These are phyloP conservation scores for Xanthoconium purpureum DNA, from an alignment of 768 basidiomycete species.

Conservation along the genomic window DNA sequence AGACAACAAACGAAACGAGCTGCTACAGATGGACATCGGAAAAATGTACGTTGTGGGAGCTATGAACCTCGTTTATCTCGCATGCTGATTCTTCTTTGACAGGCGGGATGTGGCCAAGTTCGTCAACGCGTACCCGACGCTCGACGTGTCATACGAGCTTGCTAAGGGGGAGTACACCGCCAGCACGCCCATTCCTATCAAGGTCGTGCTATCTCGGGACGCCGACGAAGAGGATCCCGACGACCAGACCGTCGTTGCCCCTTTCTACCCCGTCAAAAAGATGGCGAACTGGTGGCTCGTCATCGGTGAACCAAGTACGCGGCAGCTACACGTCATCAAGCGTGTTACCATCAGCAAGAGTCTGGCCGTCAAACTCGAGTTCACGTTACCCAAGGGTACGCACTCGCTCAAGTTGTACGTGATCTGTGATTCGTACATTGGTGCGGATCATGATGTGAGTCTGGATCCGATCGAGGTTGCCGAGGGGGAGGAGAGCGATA, in stretches of 20 bases:
- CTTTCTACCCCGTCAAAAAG: constrained; percentile 88
- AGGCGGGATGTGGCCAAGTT: constrained; percentile 95
- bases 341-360: constrained; percentile 76
- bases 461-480: constrained; percentile 82
- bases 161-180: constrained; percentile 85
- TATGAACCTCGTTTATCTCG: background rate
- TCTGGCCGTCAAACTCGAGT: constrained; percentile 84
- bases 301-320: constrained; percentile 77
- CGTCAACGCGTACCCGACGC: constrained; percentile 95
- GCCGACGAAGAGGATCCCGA: constrained; percentile 71
- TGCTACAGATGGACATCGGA: constrained; percentile 78
- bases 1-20: constrained; percentile 76
- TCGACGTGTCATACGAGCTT: constrained; percentile 87
- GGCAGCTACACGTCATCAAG: constrained; percentile 79
- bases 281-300: constrained; percentile 98
- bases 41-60: constrained; percentile 66
- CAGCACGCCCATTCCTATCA: constrained; percentile 75
- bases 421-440: constrained; percentile 89
- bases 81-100: constrained; percentile 2
- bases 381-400: constrained; percentile 80
- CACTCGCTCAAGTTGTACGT: constrained; percentile 84
- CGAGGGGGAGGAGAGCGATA: constrained; percentile 85
- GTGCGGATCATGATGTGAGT: constrained; percentile 89
- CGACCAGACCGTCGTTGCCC: constrained; percentile 86
- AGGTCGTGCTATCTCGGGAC: constrained; percentile 78